phyloP scores from a whole-genome alignment of 345 rosid genomes.

The Jatropha curcas region DNA sequence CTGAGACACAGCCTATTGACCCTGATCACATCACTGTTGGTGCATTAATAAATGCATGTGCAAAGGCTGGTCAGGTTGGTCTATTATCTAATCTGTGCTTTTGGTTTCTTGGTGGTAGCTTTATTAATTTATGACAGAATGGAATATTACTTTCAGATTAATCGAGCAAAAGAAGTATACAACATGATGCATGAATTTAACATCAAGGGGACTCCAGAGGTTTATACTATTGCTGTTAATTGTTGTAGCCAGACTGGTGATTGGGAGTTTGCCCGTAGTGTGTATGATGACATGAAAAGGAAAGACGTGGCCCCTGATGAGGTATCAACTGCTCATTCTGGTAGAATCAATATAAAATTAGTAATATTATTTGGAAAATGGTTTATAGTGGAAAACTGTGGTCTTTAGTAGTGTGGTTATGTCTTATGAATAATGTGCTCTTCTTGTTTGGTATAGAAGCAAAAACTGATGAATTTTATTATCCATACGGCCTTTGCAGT shows the following conservation, averaged over 20 bases:
- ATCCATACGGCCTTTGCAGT: background rate
- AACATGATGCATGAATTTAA: constrained; percentile 64
- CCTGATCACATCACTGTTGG: constrained; percentile 94
- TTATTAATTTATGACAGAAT: constrained; percentile 3
- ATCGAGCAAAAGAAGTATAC: constrained; percentile 78
- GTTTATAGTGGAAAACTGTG: background rate
- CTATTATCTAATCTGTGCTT: constrained; percentile 7
- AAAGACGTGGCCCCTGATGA: constrained; percentile 71
- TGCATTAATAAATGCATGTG: constrained; percentile 85
- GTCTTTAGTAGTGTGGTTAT: background rate
- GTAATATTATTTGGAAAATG: background rate
- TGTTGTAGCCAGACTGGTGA: constrained; percentile 85
- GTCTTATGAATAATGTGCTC: background rate
- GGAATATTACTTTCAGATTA: constrained; percentile 54
- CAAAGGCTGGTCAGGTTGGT: constrained; percentile 83
- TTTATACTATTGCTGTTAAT: constrained; percentile 81
- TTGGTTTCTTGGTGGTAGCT: background rate
- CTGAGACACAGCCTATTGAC: constrained; percentile 84
- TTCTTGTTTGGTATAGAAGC: background rate
- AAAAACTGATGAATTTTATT: background rate
- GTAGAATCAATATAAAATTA: background rate
- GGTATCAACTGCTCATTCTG: background rate
- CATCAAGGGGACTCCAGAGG: constrained; percentile 91
- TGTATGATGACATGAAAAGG: constrained; percentile 72
- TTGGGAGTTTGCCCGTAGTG: constrained; percentile 73